Base-by-base conservation (phyloP, 257 asterid genomes). In the Linaria vulgaris region DNA sequence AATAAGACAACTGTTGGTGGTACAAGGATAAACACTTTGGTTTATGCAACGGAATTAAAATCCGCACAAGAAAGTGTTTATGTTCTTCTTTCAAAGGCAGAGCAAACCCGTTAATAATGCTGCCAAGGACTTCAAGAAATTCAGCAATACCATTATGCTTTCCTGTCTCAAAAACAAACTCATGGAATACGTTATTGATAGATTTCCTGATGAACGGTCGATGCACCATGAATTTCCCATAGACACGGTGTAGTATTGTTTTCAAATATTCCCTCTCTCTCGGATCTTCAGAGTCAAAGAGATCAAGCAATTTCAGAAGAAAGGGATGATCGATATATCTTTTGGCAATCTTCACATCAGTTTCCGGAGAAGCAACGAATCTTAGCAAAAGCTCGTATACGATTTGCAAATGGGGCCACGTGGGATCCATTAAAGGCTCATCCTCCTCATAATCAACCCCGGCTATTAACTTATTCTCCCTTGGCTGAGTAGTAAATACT, bases 221-320 rank as follows among this genome's bases (percentile, higher is more conserved):
- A 49, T 83, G 90, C 66, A 83, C 84, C 84, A 80, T 80, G 71
- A 83, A 83, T 61, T 80, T 82, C 71, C 85, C 88, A 57, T 82
- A 82, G 54, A 82, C 61, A 12, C 85, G 80, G 65, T 82, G 86
- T 44, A 83, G 63, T 38, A 83, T 69, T 13, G 83, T 83, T 73
- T 81, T 81, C 77, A 81, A 69, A 73, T 83, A 83, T 67, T 83
- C 90, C 57, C 90, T 72, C 77, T 83, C 90, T 21, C 87, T 70
- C 38, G 76, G 83, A 49, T 83, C 90, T 68, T 83, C 90, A 2
- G 90, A 80, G 55, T 83, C 85, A 39, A 83, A 78, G 15, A 83
- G 79, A 11, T 83, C 87, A 4, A 83, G 81, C 80, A 83, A 65
- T 59, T 71, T 84, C 77, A 84, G 75, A 56, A 84, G 85, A 63